Conservation (phyloP, 345 rosid genomes). For the Noccaea caerulescens region DNA sequence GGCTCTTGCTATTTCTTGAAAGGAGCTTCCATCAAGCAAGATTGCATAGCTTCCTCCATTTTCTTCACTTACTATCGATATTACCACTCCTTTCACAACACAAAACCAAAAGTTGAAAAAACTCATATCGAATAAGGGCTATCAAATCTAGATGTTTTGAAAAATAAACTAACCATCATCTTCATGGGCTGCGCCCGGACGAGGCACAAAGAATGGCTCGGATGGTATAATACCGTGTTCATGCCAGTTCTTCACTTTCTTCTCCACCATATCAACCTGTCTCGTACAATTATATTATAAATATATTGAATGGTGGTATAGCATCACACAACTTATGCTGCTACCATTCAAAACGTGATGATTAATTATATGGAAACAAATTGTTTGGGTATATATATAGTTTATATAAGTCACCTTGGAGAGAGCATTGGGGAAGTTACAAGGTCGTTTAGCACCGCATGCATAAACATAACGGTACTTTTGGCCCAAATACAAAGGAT, state of each 20-base stretch:
- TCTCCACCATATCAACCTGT: slow-evolving; percentile 74
- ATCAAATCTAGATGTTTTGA: not conserved
- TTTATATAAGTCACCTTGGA: slow-evolving; percentile 61
- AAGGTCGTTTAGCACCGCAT: slow-evolving; percentile 92
- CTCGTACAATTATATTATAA: slow-evolving; percentile 16
- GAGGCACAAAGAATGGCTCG: slow-evolving; percentile 87
- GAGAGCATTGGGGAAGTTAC: slow-evolving; percentile 94
- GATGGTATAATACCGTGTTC: slow-evolving; percentile 86
- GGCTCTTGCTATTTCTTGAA: slow-evolving; percentile 92
- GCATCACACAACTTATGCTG: not conserved
- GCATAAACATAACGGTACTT: slow-evolving; percentile 87
- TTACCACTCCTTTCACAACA: slow-evolving; percentile 67
- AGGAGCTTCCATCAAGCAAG: slow-evolving; percentile 75
- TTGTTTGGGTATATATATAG: too few relatives aligned
- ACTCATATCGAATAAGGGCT: not conserved
- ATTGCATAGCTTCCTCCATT: slow-evolving; percentile 86
- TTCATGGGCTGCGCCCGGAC: slow-evolving; percentile 81
- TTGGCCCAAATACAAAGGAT: slow-evolving; percentile 70
- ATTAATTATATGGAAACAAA: not conserved
- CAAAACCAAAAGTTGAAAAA: not conserved
- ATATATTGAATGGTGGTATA: not conserved
- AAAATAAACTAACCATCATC: slow-evolving; percentile 73
- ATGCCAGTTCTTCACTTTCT: slow-evolving; percentile 81
- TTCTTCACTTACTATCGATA: slow-evolving; percentile 77
- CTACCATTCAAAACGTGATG: too few relatives aligned